Evolutionary conservation across 2,329 filamentous ascomycete genomes (phyloP), one percentile per base, ranked within the genome.

Genomic region (Phialophora expanda): DNA sequence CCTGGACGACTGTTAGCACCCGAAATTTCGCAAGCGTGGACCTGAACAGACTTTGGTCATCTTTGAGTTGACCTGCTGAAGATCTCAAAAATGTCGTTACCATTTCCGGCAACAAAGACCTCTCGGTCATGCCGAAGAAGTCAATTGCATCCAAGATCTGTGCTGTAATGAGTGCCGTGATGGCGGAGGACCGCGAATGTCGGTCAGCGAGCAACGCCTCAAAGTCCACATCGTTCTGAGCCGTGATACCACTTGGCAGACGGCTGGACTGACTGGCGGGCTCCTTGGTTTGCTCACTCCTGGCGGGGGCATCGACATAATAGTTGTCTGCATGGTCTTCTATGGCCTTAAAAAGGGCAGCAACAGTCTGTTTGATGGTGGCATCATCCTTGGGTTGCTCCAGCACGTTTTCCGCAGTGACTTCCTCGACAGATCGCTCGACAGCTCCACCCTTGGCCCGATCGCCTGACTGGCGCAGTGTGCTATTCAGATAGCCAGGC

Each of bases 81-180:
- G 48, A 26, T 34, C 53, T 34, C 26, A 56, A 20, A 34, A 61
- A 61, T 5, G 12, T 26, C 12, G 48, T 54, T 12, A 61, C 26
- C 3, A 53, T 44, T 38, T 61, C 50, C 11, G 59, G 59, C 28
- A 61, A n/a, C 24, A 61, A 22, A 22, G 59, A 61, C 28, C 22
- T 55, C 32, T 55, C 50, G 24, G 46, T 46, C 22, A 20, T 8
- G 17, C 59, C 59, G 24, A 53, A 61, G 59, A 61, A 61, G 26
- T 61, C 59, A 24, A 61, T 54, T 11, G 59, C 44, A 28, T 61
- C 59, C 14, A 61, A 48, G 22, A 61, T 6, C 14, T 53, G 26
- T 22, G 46, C 59, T 8, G 38, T 54, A 34, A 61, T 61, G 28
- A 61, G 48, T 9, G n/a, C 9, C 9, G 30, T 41, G n/a, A 59